These are phyloP conservation scores for Populus tremula DNA, from an alignment of 345 rosid genomes.

Conservation along the genomic window DNA sequence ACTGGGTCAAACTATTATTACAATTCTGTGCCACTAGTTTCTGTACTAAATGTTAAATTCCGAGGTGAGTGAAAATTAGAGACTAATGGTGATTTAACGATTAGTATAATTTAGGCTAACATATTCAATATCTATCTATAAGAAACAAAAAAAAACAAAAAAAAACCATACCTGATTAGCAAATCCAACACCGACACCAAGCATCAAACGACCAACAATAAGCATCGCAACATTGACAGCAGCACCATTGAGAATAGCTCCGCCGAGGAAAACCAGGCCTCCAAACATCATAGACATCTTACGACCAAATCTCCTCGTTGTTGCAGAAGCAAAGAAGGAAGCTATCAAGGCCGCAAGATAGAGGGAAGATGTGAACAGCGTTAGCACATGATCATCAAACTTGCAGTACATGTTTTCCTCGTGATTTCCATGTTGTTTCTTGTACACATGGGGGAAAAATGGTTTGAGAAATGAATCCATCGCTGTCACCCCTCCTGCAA, in stretches of 20 bases:
- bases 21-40: no score
- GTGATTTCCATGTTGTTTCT: constrained; percentile 20
- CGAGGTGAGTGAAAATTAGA: no score
- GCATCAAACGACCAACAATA: constrained; percentile 66
- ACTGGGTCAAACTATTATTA: no score
- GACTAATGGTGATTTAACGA: no score
- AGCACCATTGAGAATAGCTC: constrained; percentile 58
- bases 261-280: constrained; percentile 53
- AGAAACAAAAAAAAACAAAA: no score
- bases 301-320: constrained; percentile 59
- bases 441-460: constrained; percentile 58
- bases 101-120: no score
- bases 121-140: no score
- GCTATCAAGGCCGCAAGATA: constrained; percentile 70
- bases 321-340: constrained; percentile 52
- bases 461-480: constrained; percentile 62
- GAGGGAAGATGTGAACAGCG: constrained; percentile 77
- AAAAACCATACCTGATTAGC: constrained; percentile 58
- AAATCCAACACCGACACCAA: constrained; percentile 81
- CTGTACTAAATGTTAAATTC: no score
- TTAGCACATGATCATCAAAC: constrained; percentile 60
- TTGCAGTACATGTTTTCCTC: constrained; percentile 64
- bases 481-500: constrained; percentile 71
- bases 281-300: constrained; percentile 66
- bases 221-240: constrained; percentile 52